phyloP scores from a whole-genome alignment of 768 basidiomycete genomes.

The Ephemerocybe angulata region DNA sequence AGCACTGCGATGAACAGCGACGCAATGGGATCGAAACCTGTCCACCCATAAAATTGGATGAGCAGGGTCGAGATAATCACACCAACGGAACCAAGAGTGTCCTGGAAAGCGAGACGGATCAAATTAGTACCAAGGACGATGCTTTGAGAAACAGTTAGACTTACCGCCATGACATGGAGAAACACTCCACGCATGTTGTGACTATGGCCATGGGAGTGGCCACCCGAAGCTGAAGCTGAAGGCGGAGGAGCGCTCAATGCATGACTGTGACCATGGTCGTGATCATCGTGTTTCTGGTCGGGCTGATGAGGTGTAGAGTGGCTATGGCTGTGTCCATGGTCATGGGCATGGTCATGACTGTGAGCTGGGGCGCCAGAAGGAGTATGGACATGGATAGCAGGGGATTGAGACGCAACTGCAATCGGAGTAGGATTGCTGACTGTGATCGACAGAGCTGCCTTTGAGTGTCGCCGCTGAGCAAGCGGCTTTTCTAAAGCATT shows the following conservation, averaged over 20 bases:
- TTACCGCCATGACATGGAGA: slow-evolving; percentile 91
- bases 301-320: slow-evolving; percentile 23
- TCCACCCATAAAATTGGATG: slow-evolving; percentile 97
- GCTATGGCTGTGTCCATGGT: slow-evolving; percentile 44
- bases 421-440: slow-evolving; percentile 24
- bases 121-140: background rate
- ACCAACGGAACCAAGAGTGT: slow-evolving; percentile 94
- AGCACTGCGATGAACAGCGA: slow-evolving; percentile 93
- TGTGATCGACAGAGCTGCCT: slow-evolving; percentile 12
- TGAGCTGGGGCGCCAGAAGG: no score
- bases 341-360: no score
- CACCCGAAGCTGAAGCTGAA: slow-evolving; percentile 3
- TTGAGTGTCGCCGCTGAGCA: slow-evolving; percentile 6
- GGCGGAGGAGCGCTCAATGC: slow-evolving; percentile 21
- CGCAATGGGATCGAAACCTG: slow-evolving; percentile 97
- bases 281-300: slow-evolving; percentile 15
- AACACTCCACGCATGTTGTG: slow-evolving; percentile 99
- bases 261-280: slow-evolving; percentile 79
- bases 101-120: slow-evolving; percentile 39
- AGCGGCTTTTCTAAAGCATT: background rate
- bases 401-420: slow-evolving; percentile 11
- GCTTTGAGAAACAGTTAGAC: slow-evolving; percentile 23
- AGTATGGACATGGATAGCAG: slow-evolving; percentile 47
- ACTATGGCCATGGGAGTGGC: slow-evolving; percentile 74
- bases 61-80: slow-evolving; percentile 96